Conservation (phyloP, 352 stramenopile genomes). For the Phytophthora tentaculata region DNA sequence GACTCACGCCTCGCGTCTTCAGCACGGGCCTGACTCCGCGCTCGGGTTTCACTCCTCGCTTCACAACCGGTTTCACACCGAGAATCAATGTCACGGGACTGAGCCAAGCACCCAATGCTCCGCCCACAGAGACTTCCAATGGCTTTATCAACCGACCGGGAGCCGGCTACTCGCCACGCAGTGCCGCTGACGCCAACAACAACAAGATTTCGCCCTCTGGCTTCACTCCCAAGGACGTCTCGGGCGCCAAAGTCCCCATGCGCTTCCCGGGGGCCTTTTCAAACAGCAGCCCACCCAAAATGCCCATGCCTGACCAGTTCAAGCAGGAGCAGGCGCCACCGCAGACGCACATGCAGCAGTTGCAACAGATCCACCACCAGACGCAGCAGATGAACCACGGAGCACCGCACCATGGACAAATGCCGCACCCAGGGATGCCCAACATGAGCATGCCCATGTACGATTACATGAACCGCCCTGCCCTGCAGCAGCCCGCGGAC, state of each 20-base stretch:
- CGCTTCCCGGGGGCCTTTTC: conserved; percentile 69
- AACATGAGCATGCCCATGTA: conserved; percentile 87
- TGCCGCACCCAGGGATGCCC: conserved; percentile 52
- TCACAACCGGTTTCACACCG: conserved; percentile 80
- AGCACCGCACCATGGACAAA: conserved; percentile 39
- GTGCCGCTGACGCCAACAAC: conserved; percentile 40
- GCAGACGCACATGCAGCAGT: conserved; percentile 48
- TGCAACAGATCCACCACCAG: conserved; percentile 62
- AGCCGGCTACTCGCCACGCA: conserved; percentile 66
- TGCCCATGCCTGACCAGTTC: conserved; percentile 50
- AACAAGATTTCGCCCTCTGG: conserved; percentile 83
- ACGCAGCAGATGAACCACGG: conserved; percentile 60
- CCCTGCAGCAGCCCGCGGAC: conserved; percentile 53
- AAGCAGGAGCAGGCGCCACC: conserved; percentile 44
- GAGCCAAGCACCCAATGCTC: conserved; percentile 41
- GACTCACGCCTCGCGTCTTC: conserved; percentile 81
- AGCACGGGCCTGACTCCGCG: conserved; percentile 81
- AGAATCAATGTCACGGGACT: conserved; percentile 67
- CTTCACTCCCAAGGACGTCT: conserved; percentile 82
- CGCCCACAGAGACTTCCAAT: conserved; percentile 51
- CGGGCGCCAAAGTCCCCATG: conserved; percentile 76
- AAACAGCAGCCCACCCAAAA: conserved; percentile 64
- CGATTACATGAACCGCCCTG: conserved; percentile 82
- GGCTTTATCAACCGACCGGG: conserved; percentile 44
- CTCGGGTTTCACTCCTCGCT: conserved; percentile 83